These are phyloP conservation scores for Halophytophthora batemanensis DNA, from an alignment of 352 stramenopile species.

Conservation along the genomic window DNA sequence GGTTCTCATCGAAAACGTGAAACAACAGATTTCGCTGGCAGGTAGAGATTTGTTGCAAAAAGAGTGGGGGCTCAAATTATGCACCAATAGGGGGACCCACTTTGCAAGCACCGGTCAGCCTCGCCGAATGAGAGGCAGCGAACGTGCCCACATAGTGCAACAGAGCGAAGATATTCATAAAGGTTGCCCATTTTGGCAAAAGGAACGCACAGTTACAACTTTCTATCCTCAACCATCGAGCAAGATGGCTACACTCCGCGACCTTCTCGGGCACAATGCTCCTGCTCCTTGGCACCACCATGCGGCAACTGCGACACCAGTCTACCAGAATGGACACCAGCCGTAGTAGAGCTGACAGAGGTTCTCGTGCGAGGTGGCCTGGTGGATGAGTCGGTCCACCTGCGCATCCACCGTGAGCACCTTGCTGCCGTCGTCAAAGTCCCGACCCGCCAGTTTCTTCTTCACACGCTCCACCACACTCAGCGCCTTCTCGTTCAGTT, in stretches of 20 bases:
- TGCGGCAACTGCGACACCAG: too few relatives aligned
- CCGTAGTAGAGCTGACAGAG: constrained; percentile 99
- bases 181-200: too few relatives aligned
- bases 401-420: constrained; percentile 88
- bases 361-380: constrained; percentile 99
- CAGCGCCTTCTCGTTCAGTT: constrained; percentile 90
- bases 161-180: too few relatives aligned
- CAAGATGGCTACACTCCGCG: too few relatives aligned
- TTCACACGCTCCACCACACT: constrained; percentile 98
- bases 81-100: too few relatives aligned
- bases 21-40: neutral
- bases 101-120: too few relatives aligned
- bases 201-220: too few relatives aligned
- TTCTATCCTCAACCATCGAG: too few relatives aligned
- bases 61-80: constrained; percentile 5
- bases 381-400: constrained; percentile 97
- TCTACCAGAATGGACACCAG: constrained; percentile 94
- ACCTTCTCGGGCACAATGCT: too few relatives aligned
- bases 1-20: neutral
- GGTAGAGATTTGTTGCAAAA: constrained; percentile 5
- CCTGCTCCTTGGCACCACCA: too few relatives aligned
- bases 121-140: too few relatives aligned
- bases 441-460: constrained; percentile 98
- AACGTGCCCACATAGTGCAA: too few relatives aligned
- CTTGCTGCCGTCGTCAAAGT: constrained; percentile 92